Evolutionary conservation across 768 basidiomycete genomes (phyloP).

Genomic region (Tulasnella calospora): DNA sequence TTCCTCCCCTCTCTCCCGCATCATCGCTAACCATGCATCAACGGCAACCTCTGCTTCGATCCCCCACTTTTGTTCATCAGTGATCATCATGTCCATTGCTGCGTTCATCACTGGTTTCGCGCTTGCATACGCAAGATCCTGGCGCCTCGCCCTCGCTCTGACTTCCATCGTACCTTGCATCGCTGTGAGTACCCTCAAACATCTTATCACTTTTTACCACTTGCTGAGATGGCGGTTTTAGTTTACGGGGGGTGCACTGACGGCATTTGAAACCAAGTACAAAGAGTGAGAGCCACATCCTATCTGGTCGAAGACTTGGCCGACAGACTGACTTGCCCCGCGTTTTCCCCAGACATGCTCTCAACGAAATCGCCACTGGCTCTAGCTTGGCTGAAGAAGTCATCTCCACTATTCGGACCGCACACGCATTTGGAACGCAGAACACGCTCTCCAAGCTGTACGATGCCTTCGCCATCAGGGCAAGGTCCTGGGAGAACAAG

Average conservation of each 20-base stretch:
- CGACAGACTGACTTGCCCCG: neutral
- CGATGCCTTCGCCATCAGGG: constrained; percentile 52
- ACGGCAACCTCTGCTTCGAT: neutral
- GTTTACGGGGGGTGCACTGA: constrained; percentile 67
- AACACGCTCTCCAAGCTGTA: constrained; percentile 58
- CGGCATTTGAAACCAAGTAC: constrained; percentile 56
- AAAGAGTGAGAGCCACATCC: constrained; percentile 52
- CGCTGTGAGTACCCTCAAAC: constrained; percentile 32
- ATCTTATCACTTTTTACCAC: neutral
- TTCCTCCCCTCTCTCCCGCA: no score
- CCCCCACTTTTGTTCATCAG: constrained; percentile 7
- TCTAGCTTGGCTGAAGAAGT: constrained; percentile 89
- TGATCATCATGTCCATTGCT: constrained; percentile 56
- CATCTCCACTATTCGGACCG: constrained; percentile 83
- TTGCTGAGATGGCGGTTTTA: neutral
- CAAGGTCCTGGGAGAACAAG: constrained; percentile 52
- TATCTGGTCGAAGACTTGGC: no score
- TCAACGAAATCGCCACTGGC: constrained; percentile 69
- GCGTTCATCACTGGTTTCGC: constrained; percentile 78
- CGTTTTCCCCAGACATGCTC: constrained; percentile 46
- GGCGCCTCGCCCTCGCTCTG: constrained; percentile 81
- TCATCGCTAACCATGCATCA: neutral
- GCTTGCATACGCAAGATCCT: constrained; percentile 50
- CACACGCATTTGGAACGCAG: constrained; percentile 88
- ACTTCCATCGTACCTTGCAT: constrained; percentile 82